Evolutionary conservation across 805 yeast genomes (phyloP), one percentile per base, ranked within the genome.

Genomic region (Schizosaccharomyces octosporus): DNA sequence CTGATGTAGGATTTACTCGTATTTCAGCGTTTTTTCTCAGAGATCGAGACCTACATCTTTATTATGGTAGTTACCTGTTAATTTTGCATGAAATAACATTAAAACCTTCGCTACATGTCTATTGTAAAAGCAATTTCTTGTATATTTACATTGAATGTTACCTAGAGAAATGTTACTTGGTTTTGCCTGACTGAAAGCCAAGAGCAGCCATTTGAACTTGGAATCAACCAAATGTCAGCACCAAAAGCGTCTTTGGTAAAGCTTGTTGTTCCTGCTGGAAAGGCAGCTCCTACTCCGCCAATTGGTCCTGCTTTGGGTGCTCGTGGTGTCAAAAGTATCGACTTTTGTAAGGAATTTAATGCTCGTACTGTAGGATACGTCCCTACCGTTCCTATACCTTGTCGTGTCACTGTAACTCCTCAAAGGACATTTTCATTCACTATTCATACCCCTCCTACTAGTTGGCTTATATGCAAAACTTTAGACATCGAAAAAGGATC

Each of bases 241-340:
- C 13, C 51, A 19, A 45, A 24, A 45, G 27, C 51, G 51, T 19
- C 57, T 19, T 2, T 51, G 4, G 36, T 51, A 3, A 51, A 51
- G 21, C 45, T 57, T 17, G n/a, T 57, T 36, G 60, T 57, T 15
- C 60, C 60, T 31, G 60, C 60, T 13, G 61, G 61, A 11, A 43
- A 43, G 21, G 98, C 98, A 0, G 93, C 97, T 1, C 97, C 98
- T 54, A 84, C 96, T 1, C 98, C 98, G 36, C 98, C 98, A 5
- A 97, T 93, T 36, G 98, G 98, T 66, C 98, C 98, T 58, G 98
- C 97, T 0, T 76, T 93, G 60, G 98, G 98, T 66, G 90, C 97
- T 63, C 90, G 90, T 72, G 98, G 98, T 76, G 95, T 93, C 59
- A 93, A 93, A 71, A 97, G 97, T 65, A 93, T 93, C 69, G 98